Conservation (phyloP, 768 basidiomycete genomes). For the Mycena pura region DNA sequence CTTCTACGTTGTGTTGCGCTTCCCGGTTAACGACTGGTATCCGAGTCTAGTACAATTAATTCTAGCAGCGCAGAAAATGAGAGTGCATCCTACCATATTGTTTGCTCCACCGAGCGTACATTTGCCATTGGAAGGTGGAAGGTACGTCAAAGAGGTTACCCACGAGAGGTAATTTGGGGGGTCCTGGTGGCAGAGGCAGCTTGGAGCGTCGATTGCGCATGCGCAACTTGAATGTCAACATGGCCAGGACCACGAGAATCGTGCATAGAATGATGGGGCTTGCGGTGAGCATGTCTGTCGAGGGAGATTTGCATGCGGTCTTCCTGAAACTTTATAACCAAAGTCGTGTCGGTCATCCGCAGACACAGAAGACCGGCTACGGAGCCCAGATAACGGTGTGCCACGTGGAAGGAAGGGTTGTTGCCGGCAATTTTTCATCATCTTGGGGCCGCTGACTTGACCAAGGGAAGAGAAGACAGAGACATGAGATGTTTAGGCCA, state of each 20-base stretch:
- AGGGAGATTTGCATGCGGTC: not conserved
- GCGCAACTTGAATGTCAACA: not conserved
- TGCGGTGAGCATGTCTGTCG: not conserved
- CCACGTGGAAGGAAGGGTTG: not conserved
- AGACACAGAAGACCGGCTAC: not conserved
- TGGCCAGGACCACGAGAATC: not conserved
- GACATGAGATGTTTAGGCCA: not conserved
- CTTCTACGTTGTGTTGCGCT: no score
- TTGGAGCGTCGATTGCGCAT: not conserved
- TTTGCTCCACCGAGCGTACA: slow-evolving; percentile 46
- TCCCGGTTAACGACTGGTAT: no score
- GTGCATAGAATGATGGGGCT: not conserved
- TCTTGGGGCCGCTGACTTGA: not conserved
- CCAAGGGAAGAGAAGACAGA: not conserved
- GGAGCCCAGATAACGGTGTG: not conserved
- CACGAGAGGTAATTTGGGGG: slow-evolving; percentile 47
- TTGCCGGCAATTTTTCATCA: not conserved
- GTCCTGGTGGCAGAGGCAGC: slow-evolving; percentile 47
- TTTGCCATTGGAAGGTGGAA: slow-evolving; percentile 47
- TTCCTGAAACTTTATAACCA: not conserved
- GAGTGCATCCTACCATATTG: slow-evolving; percentile 37
- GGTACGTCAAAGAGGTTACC: slow-evolving; percentile 55
- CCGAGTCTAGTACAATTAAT: slow-evolving; percentile 27
- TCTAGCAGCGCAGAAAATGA: not conserved
- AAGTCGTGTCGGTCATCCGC: not conserved